Evolutionary conservation across 2,329 filamentous ascomycete species (phyloP).

Genomic region (Paracamarosporium sp.): DNA sequence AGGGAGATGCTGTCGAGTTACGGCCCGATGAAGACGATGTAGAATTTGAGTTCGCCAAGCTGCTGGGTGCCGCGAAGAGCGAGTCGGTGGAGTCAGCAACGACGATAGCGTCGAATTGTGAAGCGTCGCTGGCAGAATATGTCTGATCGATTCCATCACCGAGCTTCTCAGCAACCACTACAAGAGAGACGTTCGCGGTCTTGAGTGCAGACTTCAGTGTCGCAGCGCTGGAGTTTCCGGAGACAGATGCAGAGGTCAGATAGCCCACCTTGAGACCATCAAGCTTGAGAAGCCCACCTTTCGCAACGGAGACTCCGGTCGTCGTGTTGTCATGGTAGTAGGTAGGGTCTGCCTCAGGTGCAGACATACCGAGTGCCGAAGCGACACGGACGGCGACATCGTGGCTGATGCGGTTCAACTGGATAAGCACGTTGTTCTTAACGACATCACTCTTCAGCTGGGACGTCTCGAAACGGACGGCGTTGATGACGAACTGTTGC

Average conservation of each 20-base stretch:
- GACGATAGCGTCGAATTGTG: slow-evolving; percentile 68
- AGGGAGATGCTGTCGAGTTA: slow-evolving; percentile 21
- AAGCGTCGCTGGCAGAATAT: slow-evolving; percentile 70
- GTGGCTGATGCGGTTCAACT: slow-evolving; percentile 73
- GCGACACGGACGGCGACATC: slow-evolving; percentile 72
- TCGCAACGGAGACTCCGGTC: slow-evolving; percentile 65
- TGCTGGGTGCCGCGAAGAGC: slow-evolving; percentile 60
- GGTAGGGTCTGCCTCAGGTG: slow-evolving; percentile 64
- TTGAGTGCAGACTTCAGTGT: slow-evolving; percentile 62
- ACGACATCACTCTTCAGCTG: slow-evolving; percentile 65
- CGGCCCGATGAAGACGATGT: slow-evolving; percentile 31
- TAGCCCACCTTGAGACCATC: slow-evolving; percentile 70
- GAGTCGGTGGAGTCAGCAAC: slow-evolving; percentile 59
- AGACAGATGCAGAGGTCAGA: slow-evolving; percentile 58
- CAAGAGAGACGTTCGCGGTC: slow-evolving; percentile 61
- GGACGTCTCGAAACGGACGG: slow-evolving; percentile 73
- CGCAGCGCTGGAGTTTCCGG: slow-evolving; percentile 54
- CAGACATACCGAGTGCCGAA: slow-evolving; percentile 63
- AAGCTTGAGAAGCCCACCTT: slow-evolving; percentile 64
- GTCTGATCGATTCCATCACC: slow-evolving; percentile 63
- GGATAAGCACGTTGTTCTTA: slow-evolving; percentile 69
- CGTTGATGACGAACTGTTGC: slow-evolving; percentile 75
- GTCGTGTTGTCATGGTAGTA: slow-evolving; percentile 77
- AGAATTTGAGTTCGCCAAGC: slow-evolving; percentile 32
- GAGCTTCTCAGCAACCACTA: slow-evolving; percentile 68